Base-by-base conservation (phyloP, 2,329 filamentous ascomycete species). In the Penicillium hesseltinei region DNA sequence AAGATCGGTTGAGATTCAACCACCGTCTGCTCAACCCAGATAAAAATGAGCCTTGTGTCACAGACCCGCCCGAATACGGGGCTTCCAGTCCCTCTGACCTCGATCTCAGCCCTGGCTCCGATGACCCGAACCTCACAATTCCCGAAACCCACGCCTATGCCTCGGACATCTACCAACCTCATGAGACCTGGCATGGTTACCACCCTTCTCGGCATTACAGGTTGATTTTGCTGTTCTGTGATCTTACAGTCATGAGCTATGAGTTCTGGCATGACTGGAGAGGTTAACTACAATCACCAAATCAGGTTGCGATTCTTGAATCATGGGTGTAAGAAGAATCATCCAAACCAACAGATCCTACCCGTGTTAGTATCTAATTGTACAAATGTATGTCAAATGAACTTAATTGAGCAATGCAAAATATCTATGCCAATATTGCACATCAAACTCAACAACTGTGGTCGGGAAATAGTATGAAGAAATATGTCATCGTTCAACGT, bases 171-270 rank as follows among this genome's bases (percentile, higher is more conserved):
- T 70, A 74, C 33, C 65, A 68, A n/a, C 72, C 73, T 7, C 62
- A 68, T 13, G 73, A 76, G 56, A 46, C 47, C 42, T 78, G 77
- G 74, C 73, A 74, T 40, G 72, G 75, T 15, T 70, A 67, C 49
- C 73, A 76, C 43, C 70, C 71, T 21, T 78, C 74, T 17, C 76
- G 79, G 21, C 73, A 74, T 44, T 81, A 80, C 60, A 69, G 85
- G 29, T 61, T 88, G 21, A 68, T 88, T 60, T 71, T 88, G 65
- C 79, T 80, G 58, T 88, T 81, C 67, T 71, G 70, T 17, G 81
- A 88, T 67, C 79, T 84, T 60, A 80, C 80, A 0, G 73, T 87
- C 8, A 69, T 86, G 72, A 83, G 78, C 57, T 88, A 86, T 71
- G 85, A 87, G 72, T 75, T 88, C 36, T 79, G 73, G 71, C 76